Percentiles rank a stretch among this genome's conserved stretches.
phyloP scores from a whole-genome alignment of 192 early-diverging fungal genomes.

The Coemansia sp. region DNA sequence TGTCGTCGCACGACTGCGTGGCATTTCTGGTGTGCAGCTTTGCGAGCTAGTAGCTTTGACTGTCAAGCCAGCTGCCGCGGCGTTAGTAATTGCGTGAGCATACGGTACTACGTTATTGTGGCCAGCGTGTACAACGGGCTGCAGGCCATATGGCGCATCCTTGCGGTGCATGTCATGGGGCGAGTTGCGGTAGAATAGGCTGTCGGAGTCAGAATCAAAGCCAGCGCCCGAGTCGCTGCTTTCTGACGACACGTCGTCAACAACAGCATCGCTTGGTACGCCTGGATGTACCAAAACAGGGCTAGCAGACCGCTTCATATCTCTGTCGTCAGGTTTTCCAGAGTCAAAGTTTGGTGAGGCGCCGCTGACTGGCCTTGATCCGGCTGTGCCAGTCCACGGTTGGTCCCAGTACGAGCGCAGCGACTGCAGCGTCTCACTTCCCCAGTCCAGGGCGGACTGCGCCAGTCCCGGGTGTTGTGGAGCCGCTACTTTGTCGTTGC shows the following conservation, averaged over 20 bases:
- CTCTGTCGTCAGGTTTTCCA: background rate
- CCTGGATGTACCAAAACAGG: background rate
- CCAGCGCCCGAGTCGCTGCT: background rate
- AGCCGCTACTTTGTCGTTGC: background rate
- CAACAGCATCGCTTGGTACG: background rate
- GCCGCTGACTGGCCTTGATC: background rate
- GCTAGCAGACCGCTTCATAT: background rate
- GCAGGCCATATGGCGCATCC: slow-evolving; percentile 24
- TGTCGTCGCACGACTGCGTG: slow-evolving; percentile 3
- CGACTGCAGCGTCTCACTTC: slow-evolving; percentile 36
- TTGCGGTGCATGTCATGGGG: slow-evolving; percentile 12
- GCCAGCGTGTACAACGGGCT: slow-evolving; percentile 3
- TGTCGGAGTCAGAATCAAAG: slow-evolving; percentile 13
- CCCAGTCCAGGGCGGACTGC: slow-evolving; percentile 38
- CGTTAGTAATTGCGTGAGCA: background rate
- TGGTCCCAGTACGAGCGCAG: slow-evolving; percentile 45
- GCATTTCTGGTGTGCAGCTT: background rate
- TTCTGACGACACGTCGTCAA: background rate
- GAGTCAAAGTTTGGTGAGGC: background rate
- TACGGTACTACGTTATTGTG: background rate
- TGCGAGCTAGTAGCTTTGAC: background rate
- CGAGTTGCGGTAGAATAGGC: slow-evolving; percentile 28
- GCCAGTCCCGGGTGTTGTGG: slow-evolving; percentile 16
- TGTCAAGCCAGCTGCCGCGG: background rate
- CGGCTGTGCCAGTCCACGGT: slow-evolving; percentile 1